Base-by-base conservation (phyloP, 306 rosid species). In the Malus domestica region DNA sequence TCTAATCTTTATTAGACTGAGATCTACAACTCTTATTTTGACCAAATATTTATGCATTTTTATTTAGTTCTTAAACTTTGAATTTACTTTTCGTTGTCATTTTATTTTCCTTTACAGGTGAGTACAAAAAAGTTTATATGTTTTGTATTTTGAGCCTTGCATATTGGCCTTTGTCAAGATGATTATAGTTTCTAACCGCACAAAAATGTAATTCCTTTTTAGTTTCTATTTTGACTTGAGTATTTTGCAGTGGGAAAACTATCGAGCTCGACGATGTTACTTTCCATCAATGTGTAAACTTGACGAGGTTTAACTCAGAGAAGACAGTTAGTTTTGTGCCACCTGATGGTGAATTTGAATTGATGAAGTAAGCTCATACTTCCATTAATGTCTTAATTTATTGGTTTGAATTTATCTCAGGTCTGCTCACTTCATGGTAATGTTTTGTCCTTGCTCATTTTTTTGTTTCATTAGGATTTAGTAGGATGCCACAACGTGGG, bases 291-390 rank as follows among this genome's bases (percentile, higher is more conserved):
- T 93, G 98, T 86, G 98, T 93, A 77, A 93, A 93, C 82, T 88
- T 93, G 92, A 91, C 98, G 10, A 89, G 98, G 85, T 93, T 93
- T 81, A 93, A 93, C 85, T 87, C 96, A 42, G 96, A 89, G 89
- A 93, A 91, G 88, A 93, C 97, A 12, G 97, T 93, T 81, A 93
- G 98, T 89, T 93, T 93, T 84, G 98, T 93, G 84, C 98, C 97
- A 46, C 98, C 98, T 23, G 97, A 93, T 73, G 96, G 97, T 70
- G 97, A 93, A 91, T 93, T 93, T 83, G 98, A 93, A 84, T 91
- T 91, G 78, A 93, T 91, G 98, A 93, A 93, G 97, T 93, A 86
- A 87, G 97, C 54, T 83, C 49, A 55, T 52, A 32, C 68, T 46
- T 42, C 62, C 70, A 75, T 65, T 9, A 57, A 18, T 83, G 67